Percentiles rank a stretch among this genome's conserved stretches.
Evolutionary conservation across 371 early-diverging fungal genomes (phyloP).

Genomic region (Mucor velutinosus): DNA sequence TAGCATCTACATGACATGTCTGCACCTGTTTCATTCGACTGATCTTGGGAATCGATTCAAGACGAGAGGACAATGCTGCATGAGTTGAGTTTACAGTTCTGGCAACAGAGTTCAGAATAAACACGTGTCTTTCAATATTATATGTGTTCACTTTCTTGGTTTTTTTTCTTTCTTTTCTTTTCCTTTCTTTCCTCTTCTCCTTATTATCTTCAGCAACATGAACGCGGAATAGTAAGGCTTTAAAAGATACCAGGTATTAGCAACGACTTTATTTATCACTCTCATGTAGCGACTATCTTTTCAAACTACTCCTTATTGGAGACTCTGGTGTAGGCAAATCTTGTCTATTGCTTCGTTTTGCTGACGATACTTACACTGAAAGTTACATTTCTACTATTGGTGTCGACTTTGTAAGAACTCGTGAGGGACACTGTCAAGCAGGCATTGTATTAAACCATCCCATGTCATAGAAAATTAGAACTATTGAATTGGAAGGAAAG

Average conservation of each 20-base stretch:
- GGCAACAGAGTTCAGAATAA: background rate
- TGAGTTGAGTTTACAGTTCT: background rate
- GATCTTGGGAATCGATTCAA: too few relatives aligned
- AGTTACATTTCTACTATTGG: conserved; percentile 99
- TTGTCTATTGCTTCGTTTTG: conserved; percentile 96
- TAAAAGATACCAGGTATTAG: background rate
- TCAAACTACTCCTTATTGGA: conserved; percentile 98
- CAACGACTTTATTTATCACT: background rate
- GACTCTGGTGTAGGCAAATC: conserved; percentile 99
- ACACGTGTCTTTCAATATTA: background rate
- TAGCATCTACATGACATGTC: too few relatives aligned
- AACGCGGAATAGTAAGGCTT: conserved; percentile 43
- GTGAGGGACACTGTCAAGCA: background rate
- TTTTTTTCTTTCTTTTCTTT: background rate
- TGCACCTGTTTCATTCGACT: too few relatives aligned
- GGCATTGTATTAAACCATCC: too few relatives aligned
- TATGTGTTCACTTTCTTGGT: background rate
- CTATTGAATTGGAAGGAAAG: conserved; percentile 97
- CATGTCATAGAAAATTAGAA: conserved; percentile 92
- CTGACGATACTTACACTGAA: conserved; percentile 98
- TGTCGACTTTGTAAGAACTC: conserved; percentile 84
- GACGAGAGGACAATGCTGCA: background rate
- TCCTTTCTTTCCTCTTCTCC: background rate
- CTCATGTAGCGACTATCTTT: conserved; percentile 86
- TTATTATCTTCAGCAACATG: conserved; percentile 12